Base-by-base conservation (phyloP, 2,329 filamentous ascomycete genomes). In the Furcasterigmium sp. region DNA sequence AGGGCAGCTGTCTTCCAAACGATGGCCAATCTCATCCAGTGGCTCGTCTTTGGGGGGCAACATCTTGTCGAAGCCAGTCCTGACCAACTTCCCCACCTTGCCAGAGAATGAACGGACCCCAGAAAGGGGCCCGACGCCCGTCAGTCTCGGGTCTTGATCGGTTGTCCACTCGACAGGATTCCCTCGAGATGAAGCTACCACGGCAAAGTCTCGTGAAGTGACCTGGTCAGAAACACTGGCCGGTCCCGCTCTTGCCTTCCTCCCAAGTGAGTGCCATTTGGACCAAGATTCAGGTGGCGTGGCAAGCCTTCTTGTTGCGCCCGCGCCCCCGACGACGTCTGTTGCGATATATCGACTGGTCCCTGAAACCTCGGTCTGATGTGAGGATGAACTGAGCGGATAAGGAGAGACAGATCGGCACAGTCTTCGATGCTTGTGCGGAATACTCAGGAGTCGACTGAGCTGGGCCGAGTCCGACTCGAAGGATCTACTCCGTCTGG, bases 271-370 rank as follows among this genome's bases (percentile, higher is more conserved):
- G 15, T 60, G 54, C 41, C 57, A 65, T 21, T 44, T 62, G 9
- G 63, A 51, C 64, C 65, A 67, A 8, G 62, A 56, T 13, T 48
- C 49, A 5, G 60, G 59, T 21, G 56, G 56, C 5, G 28, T 41
- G 9, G 44, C 42, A 7, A 46, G 26, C 26, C 44, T 47, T 18
- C 41, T 43, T 43, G 40, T 26, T 26, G 7, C 23, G 11, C 7
- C 23, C 7, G 11, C 23, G 23, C 23, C 23, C 23, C 11, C 23
- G 8, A 29, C 26, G n/a, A n/a, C n/a, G n/a, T n/a, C n/a, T n/a
- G n/a, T n/a, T n/a, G n/a, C n/a, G n/a, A n/a, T n/a, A n/a, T n/a
- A n/a, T n/a, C n/a, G n/a, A n/a, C n/a, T n/a, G n/a, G n/a, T n/a
- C n/a, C n/a, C n/a, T n/a, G n/a, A 14, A 29, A 29, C 14, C 26